phyloP scores from a whole-genome alignment of 805 yeast species.

The Yarrowia sp. region DNA sequence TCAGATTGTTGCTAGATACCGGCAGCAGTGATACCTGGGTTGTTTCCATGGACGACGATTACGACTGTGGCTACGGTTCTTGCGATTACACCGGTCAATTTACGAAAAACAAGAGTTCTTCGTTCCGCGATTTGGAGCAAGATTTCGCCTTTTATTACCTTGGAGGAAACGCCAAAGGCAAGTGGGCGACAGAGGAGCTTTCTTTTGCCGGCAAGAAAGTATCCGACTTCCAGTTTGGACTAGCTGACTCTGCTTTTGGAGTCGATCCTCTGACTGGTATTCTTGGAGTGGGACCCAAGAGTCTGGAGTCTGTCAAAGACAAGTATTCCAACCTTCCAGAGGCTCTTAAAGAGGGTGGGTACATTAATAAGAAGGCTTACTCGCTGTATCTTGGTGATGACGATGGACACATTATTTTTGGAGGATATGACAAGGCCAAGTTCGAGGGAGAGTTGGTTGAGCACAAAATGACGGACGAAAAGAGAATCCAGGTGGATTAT shows the following conservation, averaged over 20 bases:
- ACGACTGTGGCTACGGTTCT: slow-evolving; percentile 28
- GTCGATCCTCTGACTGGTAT: slow-evolving; percentile 59
- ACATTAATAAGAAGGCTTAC: slow-evolving; percentile 56
- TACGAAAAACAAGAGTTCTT: slow-evolving; percentile 33
- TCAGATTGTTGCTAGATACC: slow-evolving; percentile 63
- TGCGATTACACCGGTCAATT: slow-evolving; percentile 32
- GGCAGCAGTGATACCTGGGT: slow-evolving; percentile 78
- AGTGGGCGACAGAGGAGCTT: slow-evolving; percentile 65
- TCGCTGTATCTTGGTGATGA: slow-evolving; percentile 56
- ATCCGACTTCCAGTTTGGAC: slow-evolving; percentile 63
- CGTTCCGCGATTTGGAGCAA: slow-evolving; percentile 34
- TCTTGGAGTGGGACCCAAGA: slow-evolving; percentile 44
- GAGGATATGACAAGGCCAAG: slow-evolving; percentile 3
- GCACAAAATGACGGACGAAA: background rate
- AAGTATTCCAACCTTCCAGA: slow-evolving; percentile 64
- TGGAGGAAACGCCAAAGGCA: slow-evolving; percentile 51
- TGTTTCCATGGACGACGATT: slow-evolving; percentile 38
- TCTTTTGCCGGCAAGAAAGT: slow-evolving; percentile 52
- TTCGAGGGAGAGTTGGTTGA: background rate
- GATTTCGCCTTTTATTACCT: slow-evolving; percentile 43
- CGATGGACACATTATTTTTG: slow-evolving; percentile 2
- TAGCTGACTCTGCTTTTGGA: slow-evolving; percentile 53
- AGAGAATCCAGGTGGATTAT: slow-evolving; percentile 1
- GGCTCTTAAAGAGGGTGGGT: slow-evolving; percentile 56
- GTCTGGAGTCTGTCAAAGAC: slow-evolving; percentile 48